Evolutionary conservation across 1,139 yeast genomes (phyloP).

Genomic region (Taphrina betulina): DNA sequence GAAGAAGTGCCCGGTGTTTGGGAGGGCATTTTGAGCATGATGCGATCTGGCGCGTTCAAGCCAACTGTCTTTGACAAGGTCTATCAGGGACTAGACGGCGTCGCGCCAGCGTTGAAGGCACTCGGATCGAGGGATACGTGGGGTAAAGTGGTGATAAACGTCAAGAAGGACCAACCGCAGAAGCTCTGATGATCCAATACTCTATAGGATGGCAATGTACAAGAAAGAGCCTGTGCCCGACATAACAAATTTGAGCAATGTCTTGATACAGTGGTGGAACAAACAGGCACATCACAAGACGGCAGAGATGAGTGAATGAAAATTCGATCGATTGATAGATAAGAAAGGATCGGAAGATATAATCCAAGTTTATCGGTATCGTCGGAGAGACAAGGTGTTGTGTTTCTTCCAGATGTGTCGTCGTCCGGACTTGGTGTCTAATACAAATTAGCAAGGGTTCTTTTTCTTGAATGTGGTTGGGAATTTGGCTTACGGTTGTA

Average conservation of each 20-base stretch:
- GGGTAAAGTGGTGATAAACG: slow-evolving; percentile 35
- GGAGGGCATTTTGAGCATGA: slow-evolving; percentile 33
- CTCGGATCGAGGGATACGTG: slow-evolving; percentile 34
- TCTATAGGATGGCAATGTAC: neutral
- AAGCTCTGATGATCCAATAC: slow-evolving; percentile 3
- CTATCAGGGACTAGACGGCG: slow-evolving; percentile 34
- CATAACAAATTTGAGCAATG: no score
- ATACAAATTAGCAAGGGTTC: no score
- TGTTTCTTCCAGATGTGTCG: slow-evolving; percentile 99
- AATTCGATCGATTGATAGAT: neutral
- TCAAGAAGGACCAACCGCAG: slow-evolving; percentile 26
- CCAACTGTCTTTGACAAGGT: slow-evolving; percentile 33
- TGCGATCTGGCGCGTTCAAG: slow-evolving; percentile 23
- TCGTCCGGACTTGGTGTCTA: slow-evolving; percentile 52
- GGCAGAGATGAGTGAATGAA: neutral
- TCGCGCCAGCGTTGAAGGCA: slow-evolving; percentile 34
- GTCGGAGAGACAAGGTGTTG: slow-evolving; percentile 98
- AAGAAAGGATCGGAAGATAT: no score
- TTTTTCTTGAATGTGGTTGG: no score
- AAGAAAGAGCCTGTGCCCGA: no score
- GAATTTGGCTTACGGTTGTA: no score
- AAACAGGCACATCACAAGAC: no score
- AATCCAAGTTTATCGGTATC: slow-evolving; percentile 74
- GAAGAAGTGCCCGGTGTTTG: slow-evolving; percentile 33
- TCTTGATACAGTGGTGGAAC: no score